Evolutionary conservation across 1,139 yeast species (phyloP), one percentile per base, ranked within the genome.

Genomic region (Blastobotrys niveus): DNA sequence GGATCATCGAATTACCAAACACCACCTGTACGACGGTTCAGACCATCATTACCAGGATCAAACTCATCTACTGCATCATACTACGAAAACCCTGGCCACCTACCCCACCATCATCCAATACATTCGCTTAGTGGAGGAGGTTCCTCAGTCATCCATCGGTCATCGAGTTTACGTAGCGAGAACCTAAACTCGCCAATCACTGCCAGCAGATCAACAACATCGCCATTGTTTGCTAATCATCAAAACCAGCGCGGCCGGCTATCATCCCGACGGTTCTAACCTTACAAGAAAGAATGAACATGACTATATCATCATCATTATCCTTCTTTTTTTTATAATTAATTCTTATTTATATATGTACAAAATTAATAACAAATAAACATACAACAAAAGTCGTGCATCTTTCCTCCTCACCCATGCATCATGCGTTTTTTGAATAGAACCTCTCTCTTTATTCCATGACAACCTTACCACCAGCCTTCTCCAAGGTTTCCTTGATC

Each of bases 401-500:
- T 25, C 10, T 25, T 25, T 25, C 29, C n/a, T 25, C 29, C 7
- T 30, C 8, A 30, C 12, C 17, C n/a, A n/a, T n/a, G n/a, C n/a
- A n/a, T n/a, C n/a, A n/a, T n/a, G n/a, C n/a, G n/a, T n/a, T n/a
- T n/a, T n/a, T n/a, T n/a, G n/a, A n/a, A n/a, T n/a, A n/a, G n/a
- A n/a, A n/a, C n/a, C n/a, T n/a, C n/a, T n/a, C 17, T 30, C 5
- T 38, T 71, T 80, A 91, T 73, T 91, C 98, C 67, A 91, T 74
- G 49, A 78, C 60, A 60, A 91, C 76, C 77, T 91, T 91, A 56
- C 95, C 98, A 64, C 98, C 98, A 60, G 88, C 78, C 48, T 81
- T 94, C 72, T 91, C 98, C 64, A 93, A 76, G 51, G 95, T 80
- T 53, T 85, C 76, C 76, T 91, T 91, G 66, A 91, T 85, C 77